Conservation (phyloP, 2,329 filamentous ascomycete species). For the Claviceps monticola region DNA sequence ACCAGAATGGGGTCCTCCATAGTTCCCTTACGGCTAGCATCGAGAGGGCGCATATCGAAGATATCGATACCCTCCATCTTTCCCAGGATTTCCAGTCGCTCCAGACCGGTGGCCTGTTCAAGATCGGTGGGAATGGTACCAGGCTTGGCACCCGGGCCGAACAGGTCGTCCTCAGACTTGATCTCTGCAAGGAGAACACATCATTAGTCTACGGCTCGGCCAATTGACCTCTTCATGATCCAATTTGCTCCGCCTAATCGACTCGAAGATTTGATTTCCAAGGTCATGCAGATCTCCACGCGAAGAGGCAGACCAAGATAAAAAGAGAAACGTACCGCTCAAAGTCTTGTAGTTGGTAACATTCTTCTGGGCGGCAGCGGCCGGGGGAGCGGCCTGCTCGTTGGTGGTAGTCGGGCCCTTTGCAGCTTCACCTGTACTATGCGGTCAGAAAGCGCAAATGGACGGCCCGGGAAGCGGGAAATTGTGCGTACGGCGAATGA, state of each 20-base stretch:
- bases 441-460: conserved; percentile 1
- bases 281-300: conserved; percentile 9
- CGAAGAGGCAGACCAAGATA: conserved; percentile 3
- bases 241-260: background rate
- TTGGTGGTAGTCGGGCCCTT: conserved; percentile 20
- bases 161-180: conserved; percentile 65
- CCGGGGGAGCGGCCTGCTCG: conserved; percentile 23
- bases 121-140: conserved; percentile 87
- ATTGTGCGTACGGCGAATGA: conserved; percentile 40
- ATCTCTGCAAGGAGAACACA: conserved; percentile 48
- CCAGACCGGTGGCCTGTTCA: conserved; percentile 91
- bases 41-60: conserved; percentile 96
- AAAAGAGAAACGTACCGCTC: conserved; percentile 27
- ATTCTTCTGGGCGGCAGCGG: conserved; percentile 29
- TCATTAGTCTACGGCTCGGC: conserved; percentile 9
- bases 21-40: conserved; percentile 83
- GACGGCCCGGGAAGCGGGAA: conserved; percentile 13
- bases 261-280: conserved; percentile 5
- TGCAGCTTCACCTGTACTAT: conserved; percentile 22
- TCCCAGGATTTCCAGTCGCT: conserved; percentile 95
- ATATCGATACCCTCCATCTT: conserved; percentile 98
- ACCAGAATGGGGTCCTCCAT: conserved; percentile 81
- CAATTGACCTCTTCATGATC: background rate
- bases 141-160: conserved; percentile 65
- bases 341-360: conserved; percentile 31